A percentile compares a stretch with the other conserved stretches of the same genome.
Conservation (phyloP, 208 protist genomes). For the Wallacemonas collosoma region DNA sequence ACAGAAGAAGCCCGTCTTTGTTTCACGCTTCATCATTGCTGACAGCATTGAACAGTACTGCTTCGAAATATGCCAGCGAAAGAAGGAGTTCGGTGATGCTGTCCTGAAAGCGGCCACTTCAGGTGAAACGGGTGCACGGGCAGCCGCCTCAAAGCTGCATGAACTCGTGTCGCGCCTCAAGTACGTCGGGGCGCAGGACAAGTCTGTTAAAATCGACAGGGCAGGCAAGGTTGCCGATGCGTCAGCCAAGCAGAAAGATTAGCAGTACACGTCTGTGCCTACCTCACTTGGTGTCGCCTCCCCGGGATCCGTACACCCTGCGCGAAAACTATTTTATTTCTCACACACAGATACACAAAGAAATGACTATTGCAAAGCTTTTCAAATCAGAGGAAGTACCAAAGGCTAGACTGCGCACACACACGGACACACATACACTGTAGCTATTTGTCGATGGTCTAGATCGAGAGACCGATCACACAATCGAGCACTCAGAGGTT, state of each 20-base stretch:
- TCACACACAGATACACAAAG: too few species aligned
- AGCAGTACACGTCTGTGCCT: background rate
- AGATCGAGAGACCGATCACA: too few species aligned
- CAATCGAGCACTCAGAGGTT: too few species aligned
- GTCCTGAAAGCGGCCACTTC: slow-evolving; percentile 82
- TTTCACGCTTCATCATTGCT: slow-evolving; percentile 91
- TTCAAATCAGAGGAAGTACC: too few species aligned
- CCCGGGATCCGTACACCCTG: too few species aligned
- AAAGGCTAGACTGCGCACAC: background rate
- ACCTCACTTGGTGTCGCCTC: too few species aligned
- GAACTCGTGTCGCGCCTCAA: slow-evolving; percentile 78
- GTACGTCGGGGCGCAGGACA: slow-evolving; percentile 49
- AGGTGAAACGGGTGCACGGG: slow-evolving; percentile 54
- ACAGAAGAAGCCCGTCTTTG: slow-evolving; percentile 91
- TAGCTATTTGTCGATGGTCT: too few species aligned
- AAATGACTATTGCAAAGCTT: too few species aligned
- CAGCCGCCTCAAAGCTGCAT: slow-evolving; percentile 74
- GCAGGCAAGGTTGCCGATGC: too few species aligned
- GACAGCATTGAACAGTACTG: slow-evolving; percentile 96
- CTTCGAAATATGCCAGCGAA: slow-evolving; percentile 90
- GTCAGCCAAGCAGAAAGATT: slow-evolving; percentile 1
- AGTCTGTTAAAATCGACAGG: background rate
- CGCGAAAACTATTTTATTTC: too few species aligned
- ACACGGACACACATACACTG: slow-evolving; percentile 1
- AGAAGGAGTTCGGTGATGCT: slow-evolving; percentile 92